Evolutionary conservation across 495 filamentous ascomycete genomes (phyloP), one percentile per base, ranked within the genome.

Genomic region (Penicillium samsonianum): DNA sequence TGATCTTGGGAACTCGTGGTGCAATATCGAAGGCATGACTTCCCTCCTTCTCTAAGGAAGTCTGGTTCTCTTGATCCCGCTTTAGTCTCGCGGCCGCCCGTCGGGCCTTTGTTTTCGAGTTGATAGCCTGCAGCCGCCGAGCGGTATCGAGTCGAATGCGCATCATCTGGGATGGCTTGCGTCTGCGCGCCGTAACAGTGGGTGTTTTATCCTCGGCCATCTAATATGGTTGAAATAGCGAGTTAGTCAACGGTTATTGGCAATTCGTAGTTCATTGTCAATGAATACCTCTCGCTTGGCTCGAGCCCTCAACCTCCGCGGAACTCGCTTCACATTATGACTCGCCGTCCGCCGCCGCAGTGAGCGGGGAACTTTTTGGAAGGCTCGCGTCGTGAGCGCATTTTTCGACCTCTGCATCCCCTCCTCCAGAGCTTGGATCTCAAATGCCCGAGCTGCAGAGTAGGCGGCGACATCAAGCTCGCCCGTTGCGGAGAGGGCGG

Each of bases 121-220:
- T 84, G 44, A 96, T 78, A 37, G 81, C 79, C 45, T 82, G 81
- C 19, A 96, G 74, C 55, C 82, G 84, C 64, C 88, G 89, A 8
- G 88, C 90, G 11, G 87, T 92, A 68, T 97, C 89, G 41, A 88
- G 81, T n/a, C 95, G 82, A 61, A 96, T 78, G 38, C 90, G 84
- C 68, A 87, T 83, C 10, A 85, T 80, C 5, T 85, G 85, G 19
- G 83, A 84, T 10, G 86, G 85, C 70, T 87, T 90, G 49, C 90
- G 81, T 61, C 85, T 85, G 35, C 84, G 85, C 4, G 87, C 76
- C 25, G 82, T 88, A 14, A 92, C 83, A 0, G 87, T 92, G 1
- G 94, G 92, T 0, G 94, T 96, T 56, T 98, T 97, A 65, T 97
- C 94, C 50, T 92, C 90, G 51, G 77, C 75, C 88, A 95, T 93